Evolutionary conservation across 2,329 filamentous ascomycete species (phyloP).

Genomic region (Diplocarpon rosae): DNA sequence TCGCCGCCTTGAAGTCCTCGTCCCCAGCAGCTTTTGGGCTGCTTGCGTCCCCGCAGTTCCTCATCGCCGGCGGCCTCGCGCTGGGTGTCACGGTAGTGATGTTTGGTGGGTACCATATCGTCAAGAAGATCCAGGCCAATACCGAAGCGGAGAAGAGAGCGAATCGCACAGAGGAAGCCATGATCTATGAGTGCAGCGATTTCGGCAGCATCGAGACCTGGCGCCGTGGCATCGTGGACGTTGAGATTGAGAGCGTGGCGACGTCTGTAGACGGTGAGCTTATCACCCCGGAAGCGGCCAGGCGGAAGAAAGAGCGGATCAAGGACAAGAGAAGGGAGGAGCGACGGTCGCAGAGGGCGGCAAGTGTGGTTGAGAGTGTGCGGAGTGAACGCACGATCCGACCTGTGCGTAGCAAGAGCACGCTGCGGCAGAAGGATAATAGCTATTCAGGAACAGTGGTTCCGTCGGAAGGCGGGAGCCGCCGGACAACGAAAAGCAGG

Average conservation of each 20-base stretch:
- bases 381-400: constrained; percentile 13
- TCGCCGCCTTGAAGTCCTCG: constrained; percentile 64
- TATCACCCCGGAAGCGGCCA: constrained; percentile 26
- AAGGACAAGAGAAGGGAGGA: constrained; percentile 19
- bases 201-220: constrained; percentile 26
- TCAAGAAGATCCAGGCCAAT: constrained; percentile 63
- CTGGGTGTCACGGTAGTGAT: constrained; percentile 92
- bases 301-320: constrained; percentile 20
- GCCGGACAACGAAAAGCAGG: constrained; percentile 16
- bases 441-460: constrained; percentile 13
- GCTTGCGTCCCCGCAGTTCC: constrained; percentile 81
- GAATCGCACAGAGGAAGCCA: constrained; percentile 20
- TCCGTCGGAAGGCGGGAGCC: constrained; percentile 14
- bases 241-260: constrained; percentile 20
- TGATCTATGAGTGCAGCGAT: constrained; percentile 23
- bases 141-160: constrained; percentile 19
- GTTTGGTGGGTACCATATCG: constrained; percentile 93
- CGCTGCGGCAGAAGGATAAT: constrained; percentile 7
- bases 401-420: constrained; percentile 25
- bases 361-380: constrained; percentile 9
- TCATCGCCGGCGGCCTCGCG: constrained; percentile 81
- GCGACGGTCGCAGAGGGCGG: constrained; percentile 8
- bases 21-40: constrained; percentile 82
- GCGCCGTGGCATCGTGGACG: constrained; percentile 26
- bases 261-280: constrained; percentile 27